phyloP scores from a whole-genome alignment of 345 rosid genomes.

The Corymbia maculata region DNA sequence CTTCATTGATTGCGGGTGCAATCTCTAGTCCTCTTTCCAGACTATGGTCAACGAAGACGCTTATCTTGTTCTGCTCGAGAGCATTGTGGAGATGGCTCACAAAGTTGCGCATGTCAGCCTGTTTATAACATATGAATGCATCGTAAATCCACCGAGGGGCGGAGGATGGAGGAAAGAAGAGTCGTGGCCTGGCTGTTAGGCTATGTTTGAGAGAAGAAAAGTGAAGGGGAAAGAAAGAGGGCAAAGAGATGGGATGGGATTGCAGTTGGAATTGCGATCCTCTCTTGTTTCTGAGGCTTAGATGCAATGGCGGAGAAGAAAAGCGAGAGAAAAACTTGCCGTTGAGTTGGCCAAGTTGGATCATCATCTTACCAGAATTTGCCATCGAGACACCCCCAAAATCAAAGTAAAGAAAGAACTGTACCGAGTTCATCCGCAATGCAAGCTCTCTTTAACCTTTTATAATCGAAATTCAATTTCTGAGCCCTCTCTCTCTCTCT shows the following conservation, averaged over 20 bases:
- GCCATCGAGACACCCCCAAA: not conserved
- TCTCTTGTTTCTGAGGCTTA: not conserved
- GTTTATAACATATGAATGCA: not conserved
- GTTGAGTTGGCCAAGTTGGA: not conserved
- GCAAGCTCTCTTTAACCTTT: not conserved
- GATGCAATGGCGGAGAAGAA: not conserved
- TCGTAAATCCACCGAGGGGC: not conserved
- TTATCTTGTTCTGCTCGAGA: not conserved
- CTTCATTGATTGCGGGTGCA: not conserved
- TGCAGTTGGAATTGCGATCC: not conserved
- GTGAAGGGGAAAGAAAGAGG: not conserved
- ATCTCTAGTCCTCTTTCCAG: not conserved
- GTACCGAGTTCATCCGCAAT: not conserved
- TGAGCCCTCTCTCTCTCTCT: not conserved
- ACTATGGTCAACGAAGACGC: not conserved
- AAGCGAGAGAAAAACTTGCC: not conserved
- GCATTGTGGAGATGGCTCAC: not conserved
- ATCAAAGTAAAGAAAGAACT: not conserved
- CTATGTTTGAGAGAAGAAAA: not conserved
- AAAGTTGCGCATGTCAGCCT: not conserved
- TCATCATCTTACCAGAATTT: not conserved
- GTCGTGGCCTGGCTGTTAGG: not conserved
- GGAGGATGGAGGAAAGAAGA: not conserved
- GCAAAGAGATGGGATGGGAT: not conserved
- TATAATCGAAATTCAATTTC: not conserved